Conservation (phyloP, 1,139 yeast genomes). For the Saccharomyces pastorianus region DNA sequence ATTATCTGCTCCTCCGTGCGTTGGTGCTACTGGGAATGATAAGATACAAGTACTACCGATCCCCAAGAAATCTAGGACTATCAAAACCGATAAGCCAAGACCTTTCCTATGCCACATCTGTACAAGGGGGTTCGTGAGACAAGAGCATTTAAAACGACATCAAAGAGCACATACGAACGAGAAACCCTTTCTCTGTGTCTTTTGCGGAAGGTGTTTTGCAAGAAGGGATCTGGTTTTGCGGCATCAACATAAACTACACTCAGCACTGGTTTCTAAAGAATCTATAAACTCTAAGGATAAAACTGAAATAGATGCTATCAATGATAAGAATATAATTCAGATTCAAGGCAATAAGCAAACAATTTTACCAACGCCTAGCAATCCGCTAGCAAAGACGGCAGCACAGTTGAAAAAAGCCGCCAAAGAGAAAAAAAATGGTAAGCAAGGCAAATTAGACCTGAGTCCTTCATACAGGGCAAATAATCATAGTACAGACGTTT, state of each 20-base stretch:
- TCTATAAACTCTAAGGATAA: constrained; percentile 10
- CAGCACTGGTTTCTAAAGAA: constrained; percentile 36
- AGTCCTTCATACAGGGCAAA: not conserved
- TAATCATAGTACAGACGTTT: not conserved
- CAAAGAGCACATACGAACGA: constrained; percentile 94
- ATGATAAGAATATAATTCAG: constrained; percentile 30
- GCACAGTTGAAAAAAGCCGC: constrained; percentile 25
- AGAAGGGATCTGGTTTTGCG: constrained; percentile 83
- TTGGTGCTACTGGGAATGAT: not conserved
- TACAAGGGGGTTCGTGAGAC: constrained; percentile 89
- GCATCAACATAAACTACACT: constrained; percentile 91
- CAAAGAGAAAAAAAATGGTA: constrained; percentile 2
- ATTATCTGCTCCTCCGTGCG: not conserved
- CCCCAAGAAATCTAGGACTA: constrained; percentile 76
- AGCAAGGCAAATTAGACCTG: not conserved
- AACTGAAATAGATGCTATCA: constrained; percentile 3
- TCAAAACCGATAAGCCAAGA: constrained; percentile 83
- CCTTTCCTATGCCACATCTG: constrained; percentile 87
- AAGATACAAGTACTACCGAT: constrained; percentile 44
- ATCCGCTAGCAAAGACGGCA: constrained; percentile 23
- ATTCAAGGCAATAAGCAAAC: constrained; percentile 35
- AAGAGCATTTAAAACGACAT: constrained; percentile 89
- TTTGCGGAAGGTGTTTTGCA: constrained; percentile 92
- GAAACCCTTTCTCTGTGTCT: constrained; percentile 93
- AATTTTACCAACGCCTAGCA: constrained; percentile 32